phyloP scores from a whole-genome alignment of 1,284 basidiomycete genomes.

The Porogramme epimiltina region DNA sequence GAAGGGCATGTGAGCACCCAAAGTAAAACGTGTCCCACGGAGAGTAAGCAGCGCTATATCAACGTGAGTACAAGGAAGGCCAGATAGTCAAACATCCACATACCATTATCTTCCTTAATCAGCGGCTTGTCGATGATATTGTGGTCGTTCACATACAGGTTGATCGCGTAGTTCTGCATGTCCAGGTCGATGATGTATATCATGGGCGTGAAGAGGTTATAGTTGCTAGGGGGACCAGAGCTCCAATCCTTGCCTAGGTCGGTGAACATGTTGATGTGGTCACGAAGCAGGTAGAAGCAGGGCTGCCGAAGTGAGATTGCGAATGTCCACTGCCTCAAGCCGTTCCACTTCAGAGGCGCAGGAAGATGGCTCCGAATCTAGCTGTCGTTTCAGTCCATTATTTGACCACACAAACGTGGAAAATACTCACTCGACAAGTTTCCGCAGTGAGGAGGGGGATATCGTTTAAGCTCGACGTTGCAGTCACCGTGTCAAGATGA shows the following conservation, averaged over 20 bases:
- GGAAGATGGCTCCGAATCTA: slow-evolving; percentile 70
- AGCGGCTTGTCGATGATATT: slow-evolving; percentile 92
- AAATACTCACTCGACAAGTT: slow-evolving; percentile 63
- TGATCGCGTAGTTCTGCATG: slow-evolving; percentile 75
- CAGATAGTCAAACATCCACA: background rate
- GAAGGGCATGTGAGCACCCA: slow-evolving; percentile 61
- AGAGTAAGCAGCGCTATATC: slow-evolving; percentile 71
- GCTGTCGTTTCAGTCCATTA: slow-evolving; percentile 6
- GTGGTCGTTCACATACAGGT: slow-evolving; percentile 90
- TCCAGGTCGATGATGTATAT: slow-evolving; percentile 73
- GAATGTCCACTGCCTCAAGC: slow-evolving; percentile 78
- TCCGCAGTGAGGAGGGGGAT: slow-evolving; percentile 76
- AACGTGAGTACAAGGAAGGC: background rate
- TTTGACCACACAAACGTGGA: background rate
- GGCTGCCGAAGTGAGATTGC: slow-evolving; percentile 71
- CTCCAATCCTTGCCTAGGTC: slow-evolving; percentile 91
- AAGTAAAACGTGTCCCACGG: slow-evolving; percentile 58
- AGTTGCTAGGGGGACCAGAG: slow-evolving; percentile 77
- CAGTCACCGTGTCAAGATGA: slow-evolving; percentile 77
- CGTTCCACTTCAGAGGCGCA: slow-evolving; percentile 67
- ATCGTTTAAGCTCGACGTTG: slow-evolving; percentile 87
- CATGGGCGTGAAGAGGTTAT: slow-evolving; percentile 82
- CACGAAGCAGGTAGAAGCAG: slow-evolving; percentile 77
- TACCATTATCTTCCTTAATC: slow-evolving; percentile 80
- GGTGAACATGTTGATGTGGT: slow-evolving; percentile 90